Conservation (phyloP, 306 rosid species). For the Acacia melanoxylon region DNA sequence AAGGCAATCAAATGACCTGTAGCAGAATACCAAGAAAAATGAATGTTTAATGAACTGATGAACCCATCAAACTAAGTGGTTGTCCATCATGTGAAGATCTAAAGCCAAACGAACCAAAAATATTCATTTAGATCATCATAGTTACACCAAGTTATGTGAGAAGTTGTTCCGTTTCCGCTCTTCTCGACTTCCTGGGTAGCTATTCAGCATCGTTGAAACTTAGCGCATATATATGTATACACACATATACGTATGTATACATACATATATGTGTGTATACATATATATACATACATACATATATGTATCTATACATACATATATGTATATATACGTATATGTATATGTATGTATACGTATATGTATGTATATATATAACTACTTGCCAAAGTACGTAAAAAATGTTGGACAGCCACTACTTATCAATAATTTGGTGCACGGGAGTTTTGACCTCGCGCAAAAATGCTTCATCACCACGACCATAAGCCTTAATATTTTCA, state of each 20-base stretch:
- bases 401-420: slow-evolving; percentile 36
- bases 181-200: slow-evolving; percentile 58
- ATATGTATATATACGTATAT: too few species aligned
- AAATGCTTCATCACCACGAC: slow-evolving; percentile 76
- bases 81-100: slow-evolving; percentile 14
- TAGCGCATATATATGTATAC: not conserved
- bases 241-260: too few species aligned
- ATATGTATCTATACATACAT: too few species aligned
- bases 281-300: too few species aligned
- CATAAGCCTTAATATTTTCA: slow-evolving; percentile 75
- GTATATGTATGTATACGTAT: too few species aligned
- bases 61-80: slow-evolving; percentile 18
- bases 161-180: slow-evolving; percentile 61
- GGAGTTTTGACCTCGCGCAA: slow-evolving; percentile 72
- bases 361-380: too few species aligned
- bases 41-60: slow-evolving; percentile 3
- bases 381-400: slow-evolving; percentile 22
- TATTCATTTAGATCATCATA: slow-evolving; percentile 89
- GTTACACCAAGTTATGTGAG: slow-evolving; percentile 80
- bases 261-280: too few species aligned
- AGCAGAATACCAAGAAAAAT: slow-evolving; percentile 21
- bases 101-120: slow-evolving; percentile 66
- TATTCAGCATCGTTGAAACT: slow-evolving; percentile 17
- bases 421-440: slow-evolving; percentile 60
- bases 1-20: slow-evolving; percentile 84